These are phyloP conservation scores for Tirmania nivea DNA, from an alignment of 495 filamentous ascomycete species.

Conservation along the genomic window DNA sequence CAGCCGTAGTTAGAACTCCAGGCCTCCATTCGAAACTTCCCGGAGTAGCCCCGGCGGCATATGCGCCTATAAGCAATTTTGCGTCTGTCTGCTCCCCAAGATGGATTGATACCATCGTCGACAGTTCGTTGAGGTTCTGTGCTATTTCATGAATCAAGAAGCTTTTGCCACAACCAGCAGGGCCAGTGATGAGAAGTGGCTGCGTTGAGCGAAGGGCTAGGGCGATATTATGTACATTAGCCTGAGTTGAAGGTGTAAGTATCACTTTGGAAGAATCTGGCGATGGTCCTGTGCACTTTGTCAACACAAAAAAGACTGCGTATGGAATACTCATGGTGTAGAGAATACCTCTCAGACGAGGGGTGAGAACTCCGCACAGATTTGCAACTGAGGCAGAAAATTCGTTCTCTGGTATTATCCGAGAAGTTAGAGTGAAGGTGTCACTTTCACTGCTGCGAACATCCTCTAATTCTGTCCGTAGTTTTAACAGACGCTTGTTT, in stretches of 20 bases:
- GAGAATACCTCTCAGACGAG: conserved; percentile 14
- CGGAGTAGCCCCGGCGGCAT: conserved; percentile 61
- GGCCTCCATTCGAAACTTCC: conserved; percentile 81
- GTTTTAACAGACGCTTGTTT: background rate
- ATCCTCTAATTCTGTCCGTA: conserved; percentile 1
- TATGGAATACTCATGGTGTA: conserved; percentile 24
- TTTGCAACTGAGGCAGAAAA: conserved; percentile 31
- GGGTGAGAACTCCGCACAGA: conserved; percentile 21
- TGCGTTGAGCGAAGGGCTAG: conserved; percentile 36
- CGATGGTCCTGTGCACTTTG: conserved; percentile 34
- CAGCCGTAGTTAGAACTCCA: conserved; percentile 84
- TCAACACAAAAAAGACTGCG: conserved; percentile 34
- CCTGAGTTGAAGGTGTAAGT: conserved; percentile 43
- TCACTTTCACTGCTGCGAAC: background rate
- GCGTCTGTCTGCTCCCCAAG: conserved; percentile 95
- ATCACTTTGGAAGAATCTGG: conserved; percentile 35
- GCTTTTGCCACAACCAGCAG: conserved; percentile 80
- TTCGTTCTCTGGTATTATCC: conserved; percentile 22
- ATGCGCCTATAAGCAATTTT: conserved; percentile 82
- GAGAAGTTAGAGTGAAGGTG: conserved; percentile 1
- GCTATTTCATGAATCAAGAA: conserved; percentile 67
- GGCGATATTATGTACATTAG: conserved; percentile 49
- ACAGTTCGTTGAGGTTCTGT: conserved; percentile 44
- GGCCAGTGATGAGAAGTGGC: conserved; percentile 60
- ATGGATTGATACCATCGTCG: conserved; percentile 71